Evolutionary conservation across 1,139 yeast species (phyloP).

Genomic region (Pichia sp.): DNA sequence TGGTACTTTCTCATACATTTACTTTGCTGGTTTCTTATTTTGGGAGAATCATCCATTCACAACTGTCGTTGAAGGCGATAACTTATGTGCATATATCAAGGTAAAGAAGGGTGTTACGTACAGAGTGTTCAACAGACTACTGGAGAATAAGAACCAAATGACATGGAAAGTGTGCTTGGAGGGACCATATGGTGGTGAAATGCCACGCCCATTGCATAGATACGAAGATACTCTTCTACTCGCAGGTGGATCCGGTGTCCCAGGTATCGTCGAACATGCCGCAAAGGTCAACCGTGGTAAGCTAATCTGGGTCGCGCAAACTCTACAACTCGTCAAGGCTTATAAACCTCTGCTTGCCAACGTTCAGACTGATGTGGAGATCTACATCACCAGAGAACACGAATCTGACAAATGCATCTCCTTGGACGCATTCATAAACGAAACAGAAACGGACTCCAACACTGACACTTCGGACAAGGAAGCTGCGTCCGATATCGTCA

Average conservation of each 20-base stretch:
- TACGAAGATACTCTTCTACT: conserved; percentile 50
- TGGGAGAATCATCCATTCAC: conserved; percentile 39
- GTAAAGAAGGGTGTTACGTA: conserved; percentile 28
- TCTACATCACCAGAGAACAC: conserved; percentile 14
- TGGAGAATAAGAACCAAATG: conserved; percentile 11
- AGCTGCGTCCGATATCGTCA: no score
- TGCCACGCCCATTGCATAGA: conserved; percentile 25
- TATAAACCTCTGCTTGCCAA: conserved; percentile 5
- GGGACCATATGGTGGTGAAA: conserved; percentile 52
- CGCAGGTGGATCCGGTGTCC: conserved; percentile 50
- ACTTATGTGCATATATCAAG: conserved; percentile 28
- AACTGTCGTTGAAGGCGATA: conserved; percentile 17
- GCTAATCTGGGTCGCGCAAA: conserved; percentile 14
- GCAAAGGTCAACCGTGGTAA: conserved; percentile 17
- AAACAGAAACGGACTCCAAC: conserved; percentile 1
- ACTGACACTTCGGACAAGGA: conserved; percentile 5
- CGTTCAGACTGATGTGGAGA: conserved; percentile 8
- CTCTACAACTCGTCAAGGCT: conserved; percentile 4
- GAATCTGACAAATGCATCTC: neutral
- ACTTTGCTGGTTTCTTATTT: conserved; percentile 15
- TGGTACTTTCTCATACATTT: conserved; percentile 43
- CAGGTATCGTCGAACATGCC: conserved; percentile 17
- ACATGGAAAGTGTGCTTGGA: conserved; percentile 38
- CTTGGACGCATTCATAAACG: neutral
- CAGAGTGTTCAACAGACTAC: conserved; percentile 19